Percentiles rank a stretch among this genome's conserved stretches.
These are phyloP conservation scores for Amanita thiersii DNA, from an alignment of 768 basidiomycete genomes.

Conservation along the genomic window DNA sequence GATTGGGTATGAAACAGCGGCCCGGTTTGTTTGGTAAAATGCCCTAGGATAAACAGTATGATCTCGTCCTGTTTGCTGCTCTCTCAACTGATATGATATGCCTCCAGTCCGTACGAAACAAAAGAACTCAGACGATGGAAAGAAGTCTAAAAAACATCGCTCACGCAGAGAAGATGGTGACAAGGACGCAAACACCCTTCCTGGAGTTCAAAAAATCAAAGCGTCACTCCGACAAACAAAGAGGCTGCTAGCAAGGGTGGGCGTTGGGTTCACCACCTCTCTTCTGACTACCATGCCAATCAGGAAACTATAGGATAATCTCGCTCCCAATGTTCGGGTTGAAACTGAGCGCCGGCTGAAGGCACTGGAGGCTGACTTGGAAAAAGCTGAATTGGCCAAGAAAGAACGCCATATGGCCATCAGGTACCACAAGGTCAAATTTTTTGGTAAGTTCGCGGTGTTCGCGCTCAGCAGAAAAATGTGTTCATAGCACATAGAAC, in stretches of 20 bases:
- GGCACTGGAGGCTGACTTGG: slow-evolving; percentile 67
- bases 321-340: slow-evolving; percentile 80
- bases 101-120: slow-evolving; percentile 11
- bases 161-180: slow-evolving; percentile 15
- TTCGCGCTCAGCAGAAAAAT: background rate
- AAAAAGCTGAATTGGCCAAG: slow-evolving; percentile 47
- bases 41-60: background rate
- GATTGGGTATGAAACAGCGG: too few species aligned
- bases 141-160: slow-evolving; percentile 17
- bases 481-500: slow-evolving; percentile 40
- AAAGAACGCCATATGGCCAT: slow-evolving; percentile 69
- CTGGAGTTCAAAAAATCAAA: slow-evolving; percentile 84
- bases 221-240: slow-evolving; percentile 76
- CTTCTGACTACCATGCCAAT: background rate
- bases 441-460: slow-evolving; percentile 64
- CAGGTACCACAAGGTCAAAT: slow-evolving; percentile 87
- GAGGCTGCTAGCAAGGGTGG: slow-evolving; percentile 73
- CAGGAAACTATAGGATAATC: slow-evolving; percentile 59
- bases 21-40: slow-evolving; percentile 2
- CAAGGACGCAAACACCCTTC: slow-evolving; percentile 26
- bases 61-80: background rate
- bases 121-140: slow-evolving; percentile 15
- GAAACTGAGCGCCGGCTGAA: slow-evolving; percentile 74
- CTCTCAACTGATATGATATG: slow-evolving; percentile 10
- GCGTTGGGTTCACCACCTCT: slow-evolving; percentile 9